Conservation (phyloP, 2,329 filamentous ascomycete genomes). For the Botrytis fabae region DNA sequence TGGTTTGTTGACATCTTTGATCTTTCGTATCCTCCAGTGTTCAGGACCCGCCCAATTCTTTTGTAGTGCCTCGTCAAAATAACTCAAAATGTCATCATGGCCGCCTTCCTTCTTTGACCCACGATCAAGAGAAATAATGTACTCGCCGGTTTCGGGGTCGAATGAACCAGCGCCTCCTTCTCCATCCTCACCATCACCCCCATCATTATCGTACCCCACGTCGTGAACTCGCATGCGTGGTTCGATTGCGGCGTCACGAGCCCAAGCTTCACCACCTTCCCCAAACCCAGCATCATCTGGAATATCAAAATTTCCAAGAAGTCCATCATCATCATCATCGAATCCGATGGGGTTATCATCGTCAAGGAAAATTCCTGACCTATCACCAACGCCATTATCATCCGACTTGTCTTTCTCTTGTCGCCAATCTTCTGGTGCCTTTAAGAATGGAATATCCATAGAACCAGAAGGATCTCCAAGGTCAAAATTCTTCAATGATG, state of each 20-base stretch:
- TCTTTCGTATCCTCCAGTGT: slow-evolving; percentile 94
- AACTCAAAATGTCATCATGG: slow-evolving; percentile 94
- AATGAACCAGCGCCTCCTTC: slow-evolving; percentile 58
- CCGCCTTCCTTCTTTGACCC: slow-evolving; percentile 62
- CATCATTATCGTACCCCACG: slow-evolving; percentile 56
- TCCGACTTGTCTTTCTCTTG: slow-evolving; percentile 64
- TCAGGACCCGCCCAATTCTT: slow-evolving; percentile 99
- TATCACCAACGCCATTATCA: slow-evolving; percentile 57
- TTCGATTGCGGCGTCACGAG: slow-evolving; percentile 81
- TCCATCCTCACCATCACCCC: slow-evolving; percentile 50
- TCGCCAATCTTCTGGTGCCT: slow-evolving; percentile 83
- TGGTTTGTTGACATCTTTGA: slow-evolving; percentile 75
- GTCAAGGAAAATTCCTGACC: slow-evolving; percentile 80
- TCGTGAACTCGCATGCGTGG: slow-evolving; percentile 82
- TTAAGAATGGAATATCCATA: slow-evolving; percentile 88
- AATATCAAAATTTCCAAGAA: slow-evolving; percentile 68
- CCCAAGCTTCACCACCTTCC: slow-evolving; percentile 95
- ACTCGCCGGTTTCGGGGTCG: slow-evolving; percentile 68
- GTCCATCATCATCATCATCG: slow-evolving; percentile 72
- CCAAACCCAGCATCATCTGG: slow-evolving; percentile 78
- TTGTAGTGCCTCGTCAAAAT: slow-evolving; percentile 93
- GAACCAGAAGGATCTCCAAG: slow-evolving; percentile 82
- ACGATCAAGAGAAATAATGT: slow-evolving; percentile 76
- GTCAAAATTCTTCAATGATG: slow-evolving; percentile 91
- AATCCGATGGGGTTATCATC: slow-evolving; percentile 83